phyloP scores from a whole-genome alignment of 768 basidiomycete species.

The Coprinellus aureogranulatus region DNA sequence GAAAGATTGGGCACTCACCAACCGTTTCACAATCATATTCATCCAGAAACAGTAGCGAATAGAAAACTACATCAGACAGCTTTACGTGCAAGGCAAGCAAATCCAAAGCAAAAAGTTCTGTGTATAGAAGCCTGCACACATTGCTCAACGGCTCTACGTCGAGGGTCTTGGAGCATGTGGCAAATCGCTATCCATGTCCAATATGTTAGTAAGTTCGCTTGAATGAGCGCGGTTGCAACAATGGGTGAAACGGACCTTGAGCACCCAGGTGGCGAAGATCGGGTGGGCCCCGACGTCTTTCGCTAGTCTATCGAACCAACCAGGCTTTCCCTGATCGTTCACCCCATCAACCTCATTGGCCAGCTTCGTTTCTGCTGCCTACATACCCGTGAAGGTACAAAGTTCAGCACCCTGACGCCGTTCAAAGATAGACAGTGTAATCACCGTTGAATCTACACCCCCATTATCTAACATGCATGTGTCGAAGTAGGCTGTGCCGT shows the following conservation, averaged over 20 bases:
- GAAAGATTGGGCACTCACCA: slow-evolving; percentile 46
- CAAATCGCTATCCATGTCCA: slow-evolving; percentile 50
- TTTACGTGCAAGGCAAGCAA: slow-evolving; percentile 66
- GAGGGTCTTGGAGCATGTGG: slow-evolving; percentile 44
- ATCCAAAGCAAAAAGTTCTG: slow-evolving; percentile 59
- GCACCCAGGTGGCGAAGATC: slow-evolving; percentile 53
- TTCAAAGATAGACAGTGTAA: background rate
- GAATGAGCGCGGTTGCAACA: background rate
- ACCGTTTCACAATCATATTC: slow-evolving; percentile 80
- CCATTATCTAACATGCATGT: slow-evolving; percentile 42
- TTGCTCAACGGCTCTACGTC: slow-evolving; percentile 72
- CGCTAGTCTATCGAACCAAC: slow-evolving; percentile 48
- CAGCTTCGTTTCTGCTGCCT: background rate
- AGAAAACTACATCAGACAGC: slow-evolving; percentile 62
- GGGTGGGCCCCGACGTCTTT: slow-evolving; percentile 57
- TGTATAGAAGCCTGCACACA: slow-evolving; percentile 64
- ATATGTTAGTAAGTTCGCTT: slow-evolving; percentile 3
- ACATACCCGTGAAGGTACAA: background rate
- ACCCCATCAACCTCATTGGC: slow-evolving; percentile 43
- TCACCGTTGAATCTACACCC: slow-evolving; percentile 58
- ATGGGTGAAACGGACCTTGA: slow-evolving; percentile 45
- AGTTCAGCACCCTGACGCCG: slow-evolving; percentile 10
- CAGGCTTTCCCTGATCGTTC: slow-evolving; percentile 22
- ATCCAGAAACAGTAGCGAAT: slow-evolving; percentile 60
- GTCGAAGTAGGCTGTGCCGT: slow-evolving; percentile 22